Evolutionary conservation across 2,329 filamentous ascomycete genomes (phyloP), one percentile per base, ranked within the genome.

Genomic region (Stachybotrys chartarum): DNA sequence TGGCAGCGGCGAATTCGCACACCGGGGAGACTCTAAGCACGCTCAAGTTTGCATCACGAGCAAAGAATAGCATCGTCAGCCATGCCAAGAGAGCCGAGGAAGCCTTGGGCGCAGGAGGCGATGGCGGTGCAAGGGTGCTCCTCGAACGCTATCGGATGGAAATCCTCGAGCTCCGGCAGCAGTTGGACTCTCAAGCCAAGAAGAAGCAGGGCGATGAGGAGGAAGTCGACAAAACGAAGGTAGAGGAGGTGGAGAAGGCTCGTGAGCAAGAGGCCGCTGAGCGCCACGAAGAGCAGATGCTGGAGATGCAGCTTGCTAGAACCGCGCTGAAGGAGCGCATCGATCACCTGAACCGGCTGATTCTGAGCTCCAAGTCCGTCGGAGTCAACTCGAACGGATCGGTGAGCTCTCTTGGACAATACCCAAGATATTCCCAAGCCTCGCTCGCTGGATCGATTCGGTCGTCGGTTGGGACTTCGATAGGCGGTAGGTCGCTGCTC

Each of bases 301-400:
- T 99, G 54, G 94, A 99, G 72, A 97, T 99, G 90, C 94, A 99
- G 69, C 81, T 99, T 50, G 94, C 94, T 35, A 85, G 94, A 47
- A 99, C 94, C 1, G 94, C 94, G 0, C 76, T 99, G 54, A 99
- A 97, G 70, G 94, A 99, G 75, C 87, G 94, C 32, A 99, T 99
- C 64, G 92, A 97, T 68, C 94, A 99, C 71, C 79, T 99, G 50
- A 99, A 97, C 72, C 86, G 93, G 51, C 78, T 99, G 52, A 97
- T 99, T 60, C 76, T 99, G 57, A 96, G 91, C 69, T 97, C 93
- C 16, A 97, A 97, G 69, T 97, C 93, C 6, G 88, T 90, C 6
- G 94, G 94, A 6, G 94, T 99, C 55, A 99, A 99, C 70, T 80
- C 78, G 35, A 87, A 86, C 61, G 86, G 87, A 24, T 85, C 86